These are phyloP conservation scores for Hippophae gyantsensis DNA, from an alignment of 306 rosid genomes.

Conservation along the genomic window DNA sequence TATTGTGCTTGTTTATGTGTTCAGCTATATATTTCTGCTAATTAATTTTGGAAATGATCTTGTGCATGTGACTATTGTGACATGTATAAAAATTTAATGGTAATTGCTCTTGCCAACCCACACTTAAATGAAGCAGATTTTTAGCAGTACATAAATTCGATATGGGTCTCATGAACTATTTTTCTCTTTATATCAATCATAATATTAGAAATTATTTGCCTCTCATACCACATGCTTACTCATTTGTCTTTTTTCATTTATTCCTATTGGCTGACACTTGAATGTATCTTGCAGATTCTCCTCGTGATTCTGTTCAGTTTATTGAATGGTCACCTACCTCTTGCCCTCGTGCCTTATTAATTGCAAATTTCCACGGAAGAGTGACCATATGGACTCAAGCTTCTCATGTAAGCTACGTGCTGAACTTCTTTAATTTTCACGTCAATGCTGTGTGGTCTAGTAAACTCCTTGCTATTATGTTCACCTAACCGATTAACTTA, in stretches of 20 bases:
- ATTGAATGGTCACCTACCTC: constrained; percentile 95
- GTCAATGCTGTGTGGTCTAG: constrained; percentile 4
- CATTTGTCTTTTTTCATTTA: not conserved
- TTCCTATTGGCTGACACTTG: not conserved
- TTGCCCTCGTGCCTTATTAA: constrained; percentile 74
- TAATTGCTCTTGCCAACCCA: too few species aligned
- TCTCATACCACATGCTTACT: not conserved
- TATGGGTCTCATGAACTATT: too few species aligned
- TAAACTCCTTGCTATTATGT: not conserved
- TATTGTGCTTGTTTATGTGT: too few species aligned
- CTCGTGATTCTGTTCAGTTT: constrained; percentile 99
- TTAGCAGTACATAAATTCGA: too few species aligned
- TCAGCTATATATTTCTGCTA: too few species aligned
- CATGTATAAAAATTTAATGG: too few species aligned
- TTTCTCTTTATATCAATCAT: too few species aligned
- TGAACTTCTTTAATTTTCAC: constrained; percentile 13
- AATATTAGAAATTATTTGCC: not conserved
- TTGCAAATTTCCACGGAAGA: constrained; percentile 98
- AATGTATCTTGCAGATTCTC: constrained; percentile 69
- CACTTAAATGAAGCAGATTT: too few species aligned
- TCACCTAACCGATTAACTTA: not conserved
- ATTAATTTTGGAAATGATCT: too few species aligned
- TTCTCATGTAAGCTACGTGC: constrained; percentile 57
- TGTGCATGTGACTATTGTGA: too few species aligned
- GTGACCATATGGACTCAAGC: constrained; percentile 95